A percentile compares a stretch with the other conserved stretches of the same genome.
Conservation (phyloP, 2,329 filamentous ascomycete species). For the Colletotrichum abscissum region DNA sequence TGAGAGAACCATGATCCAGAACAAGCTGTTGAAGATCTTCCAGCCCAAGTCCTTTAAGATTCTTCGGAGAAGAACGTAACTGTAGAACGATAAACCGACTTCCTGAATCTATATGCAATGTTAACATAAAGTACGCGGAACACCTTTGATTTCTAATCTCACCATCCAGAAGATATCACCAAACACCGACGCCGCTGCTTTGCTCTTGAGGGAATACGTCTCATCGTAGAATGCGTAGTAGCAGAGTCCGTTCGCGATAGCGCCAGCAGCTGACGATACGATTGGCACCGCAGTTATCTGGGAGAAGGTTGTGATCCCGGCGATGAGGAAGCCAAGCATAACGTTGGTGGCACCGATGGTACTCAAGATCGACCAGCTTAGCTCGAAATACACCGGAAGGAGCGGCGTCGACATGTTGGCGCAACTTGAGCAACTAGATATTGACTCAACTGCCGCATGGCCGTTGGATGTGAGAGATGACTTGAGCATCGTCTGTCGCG, state of each 20-base stretch:
- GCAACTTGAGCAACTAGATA: not conserved
- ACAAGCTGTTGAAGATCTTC: conserved; percentile 60
- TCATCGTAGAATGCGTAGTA: conserved; percentile 54
- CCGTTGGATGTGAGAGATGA: not conserved
- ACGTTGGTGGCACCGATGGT: conserved; percentile 54
- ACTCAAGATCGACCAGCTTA: conserved; percentile 58
- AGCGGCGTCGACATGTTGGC: conserved; percentile 22
- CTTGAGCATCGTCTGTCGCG: no score
- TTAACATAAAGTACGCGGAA: not conserved
- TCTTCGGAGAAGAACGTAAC: conserved; percentile 63
- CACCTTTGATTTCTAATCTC: not conserved
- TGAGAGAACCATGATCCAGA: conserved; percentile 67
- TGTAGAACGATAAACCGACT: conserved; percentile 57
- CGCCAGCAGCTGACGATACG: conserved; percentile 49
- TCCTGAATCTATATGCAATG: conserved; percentile 50
- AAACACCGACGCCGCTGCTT: conserved; percentile 49
- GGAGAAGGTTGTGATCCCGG: conserved; percentile 52
- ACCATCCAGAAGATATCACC: conserved; percentile 56
- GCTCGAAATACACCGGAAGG: conserved; percentile 50
- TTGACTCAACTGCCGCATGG: not conserved
- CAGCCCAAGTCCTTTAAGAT: conserved; percentile 57
- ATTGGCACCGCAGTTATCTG: conserved; percentile 53
- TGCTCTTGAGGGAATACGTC: conserved; percentile 37
- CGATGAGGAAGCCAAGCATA: conserved; percentile 50
- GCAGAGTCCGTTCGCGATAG: conserved; percentile 55